A percentile compares a stretch with the other conserved stretches of the same genome.
Evolutionary conservation across 140 eudicot species (phyloP).

Genomic region (Ambrosia hybrid): DNA sequence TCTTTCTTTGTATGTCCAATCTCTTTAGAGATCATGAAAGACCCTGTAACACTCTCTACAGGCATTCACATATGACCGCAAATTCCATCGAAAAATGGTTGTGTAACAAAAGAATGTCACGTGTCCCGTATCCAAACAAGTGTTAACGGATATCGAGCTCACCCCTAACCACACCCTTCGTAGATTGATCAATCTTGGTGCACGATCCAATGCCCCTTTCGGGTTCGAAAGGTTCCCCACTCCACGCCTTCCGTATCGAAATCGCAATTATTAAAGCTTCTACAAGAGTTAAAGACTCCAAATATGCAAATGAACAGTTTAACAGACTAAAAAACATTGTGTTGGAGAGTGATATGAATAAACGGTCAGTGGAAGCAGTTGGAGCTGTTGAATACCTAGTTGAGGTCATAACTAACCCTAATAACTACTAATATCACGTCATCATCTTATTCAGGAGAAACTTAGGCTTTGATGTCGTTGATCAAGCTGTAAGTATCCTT

Average conservation of each 20-base stretch:
- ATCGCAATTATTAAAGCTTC: too few relatives aligned
- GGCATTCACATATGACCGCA: conserved; percentile 32
- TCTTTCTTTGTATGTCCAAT: conserved; percentile 58
- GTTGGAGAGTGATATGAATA: conserved; percentile 39
- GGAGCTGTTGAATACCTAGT: conserved; percentile 39
- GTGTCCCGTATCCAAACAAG: conserved; percentile 61
- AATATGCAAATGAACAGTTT: neutral
- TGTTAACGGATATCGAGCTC: conserved; percentile 29
- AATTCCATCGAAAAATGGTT: conserved; percentile 26
- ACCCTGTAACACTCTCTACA: conserved; percentile 25
- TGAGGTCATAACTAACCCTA: conserved; percentile 16
- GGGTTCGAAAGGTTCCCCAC: conserved; percentile 53
- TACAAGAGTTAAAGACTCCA: too few relatives aligned
- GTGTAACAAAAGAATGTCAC: conserved; percentile 15
- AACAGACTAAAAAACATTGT: conserved; percentile 32
- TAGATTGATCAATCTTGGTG: conserved; percentile 67
- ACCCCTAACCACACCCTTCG: conserved; percentile 67
- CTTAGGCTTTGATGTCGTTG: conserved; percentile 14
- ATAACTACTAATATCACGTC: neutral
- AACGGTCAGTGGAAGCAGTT: conserved; percentile 35
- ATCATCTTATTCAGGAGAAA: conserved; percentile 13
- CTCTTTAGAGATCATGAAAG: conserved; percentile 45
- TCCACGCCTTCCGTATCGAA: conserved; percentile 28
- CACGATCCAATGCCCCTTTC: conserved; percentile 33
- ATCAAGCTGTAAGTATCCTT: conserved; percentile 39